Evolutionary conservation across 1,284 basidiomycete species (phyloP).

Genomic region (Puccinia polysora): DNA sequence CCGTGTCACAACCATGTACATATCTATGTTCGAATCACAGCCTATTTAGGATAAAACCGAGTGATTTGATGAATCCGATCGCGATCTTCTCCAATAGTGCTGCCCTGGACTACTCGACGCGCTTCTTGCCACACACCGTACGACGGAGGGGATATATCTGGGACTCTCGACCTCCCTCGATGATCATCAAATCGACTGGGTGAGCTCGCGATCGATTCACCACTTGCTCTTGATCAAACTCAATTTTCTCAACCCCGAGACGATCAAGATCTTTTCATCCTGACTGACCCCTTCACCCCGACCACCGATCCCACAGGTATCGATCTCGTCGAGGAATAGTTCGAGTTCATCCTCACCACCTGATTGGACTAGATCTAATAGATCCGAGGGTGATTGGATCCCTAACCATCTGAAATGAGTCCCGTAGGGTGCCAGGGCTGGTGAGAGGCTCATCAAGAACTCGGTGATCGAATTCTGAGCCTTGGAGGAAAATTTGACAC

Average conservation of each 20-base stretch:
- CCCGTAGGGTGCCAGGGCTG: constrained; percentile 19
- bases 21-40: too few relatives aligned
- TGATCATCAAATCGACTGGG: too few relatives aligned
- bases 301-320: constrained; percentile 27
- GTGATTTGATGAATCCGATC: too few relatives aligned
- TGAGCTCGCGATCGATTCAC: too few relatives aligned
- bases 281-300: constrained; percentile 31
- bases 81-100: too few relatives aligned
- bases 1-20: too few relatives aligned
- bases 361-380: constrained; percentile 2
- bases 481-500: constrained; percentile 18
- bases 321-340: constrained; percentile 22
- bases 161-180: too few relatives aligned
- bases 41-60: too few relatives aligned
- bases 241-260: constrained; percentile 26
- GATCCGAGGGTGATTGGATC: constrained; percentile 12
- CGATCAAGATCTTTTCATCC: constrained; percentile 25
- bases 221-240: constrained; percentile 10
- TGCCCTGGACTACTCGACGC: too few relatives aligned
- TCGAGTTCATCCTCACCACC: constrained; percentile 28
- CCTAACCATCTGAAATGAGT: constrained; percentile 29
- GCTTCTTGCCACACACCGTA: too few relatives aligned
- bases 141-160: too few relatives aligned
- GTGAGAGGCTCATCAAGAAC: constrained; percentile 13
- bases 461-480: constrained; percentile 26